Evolutionary conservation across 129 eudicot genomes (phyloP), one percentile per base, ranked within the genome.

Genomic region (Artemisia tridentata): DNA sequence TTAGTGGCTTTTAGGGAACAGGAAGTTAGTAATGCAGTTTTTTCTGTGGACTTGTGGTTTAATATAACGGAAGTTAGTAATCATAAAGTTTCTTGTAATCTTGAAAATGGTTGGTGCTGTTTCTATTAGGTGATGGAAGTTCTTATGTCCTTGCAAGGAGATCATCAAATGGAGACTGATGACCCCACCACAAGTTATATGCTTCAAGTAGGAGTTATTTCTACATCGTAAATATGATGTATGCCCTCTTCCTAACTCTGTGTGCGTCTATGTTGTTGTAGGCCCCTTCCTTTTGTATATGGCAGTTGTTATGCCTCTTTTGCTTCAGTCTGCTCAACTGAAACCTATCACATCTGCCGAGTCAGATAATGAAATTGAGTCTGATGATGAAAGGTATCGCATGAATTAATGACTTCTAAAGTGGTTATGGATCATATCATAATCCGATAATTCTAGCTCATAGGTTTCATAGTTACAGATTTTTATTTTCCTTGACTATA

Each of bases 321-420:
- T 95, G 86, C 91, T 95, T 79, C 97, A 80, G 64, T 95, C 97
- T 69, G 99, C 99, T 66, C 97, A 95, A 76, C 89, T 95, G 34
- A 95, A 95, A 74, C 99, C 99, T 72, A 95, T 95, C 74, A 85
- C 99, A 43, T 95, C 99, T 74, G 96, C 97, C n/a, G 97, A 88
- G 75, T 87, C 97, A 21, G 99, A 95, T 75, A 84, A 88, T 65
- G 99, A 90, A 31, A 72, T 87, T 82, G 97, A 90, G 23, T 89
- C 96, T 18, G n/a, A n/a, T n/a, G n/a, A n/a, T n/a, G n/a, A n/a
- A n/a, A n/a, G n/a, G n/a, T n/a, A n/a, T n/a, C n/a, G n/a, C n/a
- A n/a, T n/a, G n/a, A n/a, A n/a, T n/a, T n/a, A n/a, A n/a, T n/a
- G n/a, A n/a, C n/a, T n/a, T n/a, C n/a, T n/a, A n/a, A n/a, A n/a